Conservation (phyloP, 768 basidiomycete genomes). For the Hemileccinum rubropunctum region DNA sequence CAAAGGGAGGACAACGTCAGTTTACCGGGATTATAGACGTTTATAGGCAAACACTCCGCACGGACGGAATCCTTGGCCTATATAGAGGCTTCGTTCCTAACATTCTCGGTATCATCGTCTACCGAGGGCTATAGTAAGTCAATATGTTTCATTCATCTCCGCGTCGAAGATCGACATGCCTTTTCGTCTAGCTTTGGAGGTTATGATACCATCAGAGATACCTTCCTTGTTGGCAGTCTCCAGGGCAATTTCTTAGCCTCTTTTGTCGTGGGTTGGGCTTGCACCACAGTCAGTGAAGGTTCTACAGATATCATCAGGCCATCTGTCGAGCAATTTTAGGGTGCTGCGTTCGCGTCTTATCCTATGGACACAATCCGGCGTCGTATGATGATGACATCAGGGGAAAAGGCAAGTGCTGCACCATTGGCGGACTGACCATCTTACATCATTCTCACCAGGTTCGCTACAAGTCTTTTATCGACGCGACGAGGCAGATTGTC, state of each 20-base stretch:
- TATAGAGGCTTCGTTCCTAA: constrained; percentile 44
- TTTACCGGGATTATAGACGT: constrained; percentile 42
- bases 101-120: constrained; percentile 41
- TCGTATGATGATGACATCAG: constrained; percentile 49
- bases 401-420: constrained; percentile 26
- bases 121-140: constrained; percentile 43
- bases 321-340: constrained; percentile 19
- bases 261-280: constrained; percentile 41
- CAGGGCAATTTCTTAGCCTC: constrained; percentile 40
- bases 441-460: constrained; percentile 20
- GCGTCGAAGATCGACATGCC: not conserved
- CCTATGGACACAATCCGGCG: constrained; percentile 45
- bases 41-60: constrained; percentile 40
- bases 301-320: not conserved
- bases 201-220: constrained; percentile 40
- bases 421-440: not conserved
- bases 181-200: constrained; percentile 37
- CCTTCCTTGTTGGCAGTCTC: constrained; percentile 37
- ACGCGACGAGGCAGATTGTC: constrained; percentile 39
- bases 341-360: constrained; percentile 39
- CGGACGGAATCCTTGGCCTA: constrained; percentile 41
- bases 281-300: constrained; percentile 35
- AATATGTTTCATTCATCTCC: not conserved
- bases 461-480: constrained; percentile 38
- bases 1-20: constrained; percentile 39